phyloP scores from a whole-genome alignment of 768 basidiomycete species.

The Mrakia frigida region DNA sequence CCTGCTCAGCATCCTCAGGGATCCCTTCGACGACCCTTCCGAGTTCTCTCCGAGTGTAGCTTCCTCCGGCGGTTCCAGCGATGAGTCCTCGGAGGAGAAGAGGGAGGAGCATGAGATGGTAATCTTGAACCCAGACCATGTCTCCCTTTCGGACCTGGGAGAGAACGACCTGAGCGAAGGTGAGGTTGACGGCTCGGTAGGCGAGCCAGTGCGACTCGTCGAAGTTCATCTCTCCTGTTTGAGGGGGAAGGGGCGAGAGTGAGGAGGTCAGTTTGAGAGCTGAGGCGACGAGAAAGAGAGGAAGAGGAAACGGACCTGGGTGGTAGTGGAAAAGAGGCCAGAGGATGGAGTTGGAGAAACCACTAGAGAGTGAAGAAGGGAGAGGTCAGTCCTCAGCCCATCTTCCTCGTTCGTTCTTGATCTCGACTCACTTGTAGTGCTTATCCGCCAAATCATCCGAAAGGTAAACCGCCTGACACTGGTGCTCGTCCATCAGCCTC shows the following conservation, averaged over 20 bases:
- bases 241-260: background rate
- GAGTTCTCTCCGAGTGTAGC: conserved; percentile 24
- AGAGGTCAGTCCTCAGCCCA: background rate
- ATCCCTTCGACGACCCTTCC: conserved; percentile 30
- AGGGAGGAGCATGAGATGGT: conserved; percentile 95
- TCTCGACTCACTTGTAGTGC: conserved; percentile 54
- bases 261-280: background rate
- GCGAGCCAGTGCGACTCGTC: conserved; percentile 98
- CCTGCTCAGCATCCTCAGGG: conserved; percentile 24
- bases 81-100: conserved; percentile 87
- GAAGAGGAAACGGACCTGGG: conserved; percentile 51
- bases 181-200: conserved; percentile 92
- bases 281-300: background rate
- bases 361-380: conserved; percentile 50
- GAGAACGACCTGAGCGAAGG: conserved; percentile 84
- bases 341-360: conserved; percentile 98
- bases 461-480: conserved; percentile 95
- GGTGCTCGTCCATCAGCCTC: conserved; percentile 88
- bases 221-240: conserved; percentile 89
- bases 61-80: conserved; percentile 36
- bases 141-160: conserved; percentile 73
- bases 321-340: conserved; percentile 99
- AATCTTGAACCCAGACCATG: conserved; percentile 99
- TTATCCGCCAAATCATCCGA: conserved; percentile 97
- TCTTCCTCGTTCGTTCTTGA: background rate